Evolutionary conservation across 805 yeast genomes (phyloP).

Genomic region (Pichia scutulata): DNA sequence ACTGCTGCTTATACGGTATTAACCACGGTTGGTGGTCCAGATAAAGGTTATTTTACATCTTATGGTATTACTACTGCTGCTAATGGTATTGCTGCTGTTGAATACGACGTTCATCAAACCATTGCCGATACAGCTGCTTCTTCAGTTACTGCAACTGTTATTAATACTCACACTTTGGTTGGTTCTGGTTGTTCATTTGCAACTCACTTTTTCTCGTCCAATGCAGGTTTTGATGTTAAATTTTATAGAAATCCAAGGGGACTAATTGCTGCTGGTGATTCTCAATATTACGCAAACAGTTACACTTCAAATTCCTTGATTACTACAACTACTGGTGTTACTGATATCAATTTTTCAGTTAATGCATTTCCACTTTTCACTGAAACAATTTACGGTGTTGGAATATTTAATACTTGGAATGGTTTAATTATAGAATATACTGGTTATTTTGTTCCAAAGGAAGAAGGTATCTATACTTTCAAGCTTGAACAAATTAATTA

Average conservation of each 20-base stretch:
- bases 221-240: neutral
- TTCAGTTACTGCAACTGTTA: neutral
- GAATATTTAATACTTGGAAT: neutral
- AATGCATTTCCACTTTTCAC: neutral
- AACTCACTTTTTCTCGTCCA: neutral
- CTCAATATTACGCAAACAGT: neutral
- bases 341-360: neutral
- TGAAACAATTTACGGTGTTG: neutral
- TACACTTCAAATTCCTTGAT: neutral
- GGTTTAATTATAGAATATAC: slow-evolving; percentile 8
- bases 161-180: neutral
- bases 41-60: neutral
- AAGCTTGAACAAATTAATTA: slow-evolving; percentile 22
- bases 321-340: neutral
- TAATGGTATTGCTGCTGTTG: neutral
- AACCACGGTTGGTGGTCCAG: neutral
- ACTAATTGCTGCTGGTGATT: neutral
- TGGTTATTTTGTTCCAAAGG: slow-evolving; percentile 19
- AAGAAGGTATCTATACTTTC: slow-evolving; percentile 24
- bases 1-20: neutral
- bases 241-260: neutral
- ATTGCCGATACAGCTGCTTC: neutral
- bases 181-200: neutral
- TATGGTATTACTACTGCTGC: neutral
- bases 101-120: neutral